Percentiles rank a stretch among this genome's conserved stretches.
Conservation (phyloP, 306 rosid species). For the Cucurbita ficifolia region DNA sequence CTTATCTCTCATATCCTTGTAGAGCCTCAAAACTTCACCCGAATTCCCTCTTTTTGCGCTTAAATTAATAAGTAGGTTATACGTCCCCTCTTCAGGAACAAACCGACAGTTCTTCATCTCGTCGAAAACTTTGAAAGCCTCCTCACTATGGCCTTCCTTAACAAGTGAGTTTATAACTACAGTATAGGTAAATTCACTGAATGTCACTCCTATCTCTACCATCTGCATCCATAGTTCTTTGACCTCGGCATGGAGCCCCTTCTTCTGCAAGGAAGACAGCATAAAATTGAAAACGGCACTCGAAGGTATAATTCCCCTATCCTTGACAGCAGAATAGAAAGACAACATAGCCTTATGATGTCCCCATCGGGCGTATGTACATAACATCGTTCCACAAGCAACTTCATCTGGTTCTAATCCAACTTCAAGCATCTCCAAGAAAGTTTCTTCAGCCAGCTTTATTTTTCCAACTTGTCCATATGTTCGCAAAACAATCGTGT, state of each 20-base stretch:
- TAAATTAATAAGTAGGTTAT: slow-evolving; percentile 52
- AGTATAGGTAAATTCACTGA: slow-evolving; percentile 53
- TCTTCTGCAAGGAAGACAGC: slow-evolving; percentile 94
- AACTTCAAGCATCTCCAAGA: slow-evolving; percentile 91
- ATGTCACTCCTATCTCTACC: slow-evolving; percentile 34
- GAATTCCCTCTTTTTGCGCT: slow-evolving; percentile 46
- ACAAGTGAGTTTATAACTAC: slow-evolving; percentile 57
- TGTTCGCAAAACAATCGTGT: slow-evolving; percentile 59
- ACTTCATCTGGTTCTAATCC: slow-evolving; percentile 87
- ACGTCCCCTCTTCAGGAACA: slow-evolving; percentile 75
- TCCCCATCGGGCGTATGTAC: slow-evolving; percentile 96
- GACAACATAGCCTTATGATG: slow-evolving; percentile 76
- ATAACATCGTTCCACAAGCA: slow-evolving; percentile 91
- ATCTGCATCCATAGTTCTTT: slow-evolving; percentile 60
- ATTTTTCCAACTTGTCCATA: slow-evolving; percentile 92
- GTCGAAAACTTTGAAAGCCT: slow-evolving; percentile 44
- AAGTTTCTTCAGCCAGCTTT: slow-evolving; percentile 65
- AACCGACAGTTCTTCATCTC: slow-evolving; percentile 45
- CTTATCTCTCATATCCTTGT: slow-evolving; percentile 55
- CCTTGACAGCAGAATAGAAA: slow-evolving; percentile 67
- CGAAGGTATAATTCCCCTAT: slow-evolving; percentile 44
- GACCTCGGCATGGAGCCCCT: slow-evolving; percentile 56
- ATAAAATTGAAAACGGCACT: slow-evolving; percentile 78
- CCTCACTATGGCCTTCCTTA: slow-evolving; percentile 42
- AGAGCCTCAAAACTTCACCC: slow-evolving; percentile 41